Percentiles rank a stretch among this genome's conserved stretches.
These are phyloP conservation scores for Ligustrum vulgare DNA, from an alignment of 257 asterid genomes.

Conservation along the genomic window DNA sequence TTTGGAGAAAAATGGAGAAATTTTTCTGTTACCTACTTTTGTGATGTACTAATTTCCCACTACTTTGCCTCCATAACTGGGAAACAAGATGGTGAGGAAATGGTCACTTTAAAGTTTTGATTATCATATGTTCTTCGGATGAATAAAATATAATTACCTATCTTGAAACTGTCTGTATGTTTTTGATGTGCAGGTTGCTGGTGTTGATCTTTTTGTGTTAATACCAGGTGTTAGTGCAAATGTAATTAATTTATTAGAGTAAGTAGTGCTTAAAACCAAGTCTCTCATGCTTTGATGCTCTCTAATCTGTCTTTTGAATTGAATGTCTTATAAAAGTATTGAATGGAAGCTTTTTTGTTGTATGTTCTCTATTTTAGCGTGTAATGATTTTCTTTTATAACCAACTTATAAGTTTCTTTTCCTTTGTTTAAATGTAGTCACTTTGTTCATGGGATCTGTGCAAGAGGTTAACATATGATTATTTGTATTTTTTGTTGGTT, in stretches of 20 bases:
- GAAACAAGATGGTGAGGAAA: not conserved
- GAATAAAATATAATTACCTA: not conserved
- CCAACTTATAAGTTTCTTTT: too few relatives aligned
- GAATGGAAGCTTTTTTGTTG: not conserved
- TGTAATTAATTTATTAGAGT: conserved; percentile 60
- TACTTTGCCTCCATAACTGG: not conserved
- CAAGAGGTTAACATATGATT: too few relatives aligned
- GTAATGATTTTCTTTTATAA: too few relatives aligned
- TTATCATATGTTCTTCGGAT: not conserved
- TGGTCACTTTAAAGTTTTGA: conserved; percentile 1
- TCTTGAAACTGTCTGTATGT: not conserved
- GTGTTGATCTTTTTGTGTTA: conserved; percentile 51
- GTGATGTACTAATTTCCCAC: not conserved
- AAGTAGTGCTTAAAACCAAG: conserved; percentile 21
- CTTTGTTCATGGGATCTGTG: too few relatives aligned
- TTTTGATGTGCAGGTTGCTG: conserved; percentile 40
- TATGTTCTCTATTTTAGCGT: not conserved
- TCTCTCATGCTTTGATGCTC: not conserved
- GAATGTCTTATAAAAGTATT: conserved; percentile 3
- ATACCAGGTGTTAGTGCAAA: conserved; percentile 78
- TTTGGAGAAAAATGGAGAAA: not conserved
- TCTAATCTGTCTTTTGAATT: not conserved
- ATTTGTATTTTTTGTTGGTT: too few relatives aligned
- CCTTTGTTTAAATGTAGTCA: too few relatives aligned
- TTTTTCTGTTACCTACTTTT: not conserved